Evolutionary conservation across 208 protist genomes (phyloP), one percentile per base, ranked within the genome.

Genomic region (Crithidia mellificae): DNA sequence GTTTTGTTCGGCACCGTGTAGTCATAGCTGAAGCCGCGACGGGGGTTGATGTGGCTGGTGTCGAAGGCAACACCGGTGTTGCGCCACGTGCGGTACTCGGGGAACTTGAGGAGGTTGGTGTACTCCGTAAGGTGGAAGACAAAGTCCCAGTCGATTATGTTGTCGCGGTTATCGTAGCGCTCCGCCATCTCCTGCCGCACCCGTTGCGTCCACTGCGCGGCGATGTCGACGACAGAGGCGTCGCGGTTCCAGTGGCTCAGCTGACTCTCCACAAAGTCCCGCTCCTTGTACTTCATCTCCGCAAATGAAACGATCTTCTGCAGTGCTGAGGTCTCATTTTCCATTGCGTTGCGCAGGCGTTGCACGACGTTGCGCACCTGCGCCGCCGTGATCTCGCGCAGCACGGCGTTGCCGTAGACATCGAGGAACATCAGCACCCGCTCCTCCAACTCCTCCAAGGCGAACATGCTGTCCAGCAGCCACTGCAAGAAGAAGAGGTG

Each of bases 61-160:
- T 97, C 92, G 63, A 90, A 97, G 41, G 92, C 92, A 19, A 94
- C 73, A 27, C 90, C 92, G 2, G 72, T 93, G 74, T 90, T 94
- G 43, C 92, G 85, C 89, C 90, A 97, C 24, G 74, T 78, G 46
- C 90, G 90, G 68, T 97, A 97, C 70, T 97, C 92, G 0, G 88
- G 76, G 63, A 95, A 95, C 70, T 93, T 90, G n/a, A 95, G 72
- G 19, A 94, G 64, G 63, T 92, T 88, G 0, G 87, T 87, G 84
- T 95, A 95, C 47, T 95, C 90, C 15, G 68, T 78, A 3, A 97
- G 76, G 51, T 78, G 68, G 67, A 95, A 95, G 53, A 92, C 86
- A 70, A 94, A 97, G 67, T 97, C 92, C 92, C 92, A 97, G 75
- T 97, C 92, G 51, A 97, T 95, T 67, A 97, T 74, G 68, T 97